Base-by-base conservation (phyloP, 2,329 filamentous ascomycete genomes). In the Cladosporium colombiae region DNA sequence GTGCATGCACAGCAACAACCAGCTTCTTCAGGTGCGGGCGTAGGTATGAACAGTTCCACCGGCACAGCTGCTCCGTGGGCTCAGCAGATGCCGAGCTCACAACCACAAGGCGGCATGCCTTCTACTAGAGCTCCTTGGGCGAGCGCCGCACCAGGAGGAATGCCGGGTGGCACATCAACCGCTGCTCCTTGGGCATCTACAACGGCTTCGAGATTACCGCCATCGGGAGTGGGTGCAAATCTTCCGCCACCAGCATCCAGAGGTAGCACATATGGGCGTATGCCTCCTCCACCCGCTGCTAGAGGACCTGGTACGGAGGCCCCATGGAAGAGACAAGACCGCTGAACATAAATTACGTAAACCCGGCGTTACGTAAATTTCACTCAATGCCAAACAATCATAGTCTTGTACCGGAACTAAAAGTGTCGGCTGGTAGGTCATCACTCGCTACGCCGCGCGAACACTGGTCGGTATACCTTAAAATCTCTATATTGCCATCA, bases 1-100 rank as follows among this genome's bases (percentile, higher is more conserved):
- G 62, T 74, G 23, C 75, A 77, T 62, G 68, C 70, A 31, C 69
- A 70, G 44, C 71, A 76, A 57, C 75, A 77, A 65, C 75, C 75
- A 21, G 62, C 57, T 16, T 64, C 70, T 21, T 29, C 52, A 4
- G 58, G 56, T 14, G 33, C 62, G 3, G 58, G 46, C 13, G 49
- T 53, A 13, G 69, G 62, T 0, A 52, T 56, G 31, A 52, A 57
- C 7, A 55, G 52, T 35, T 57, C 65, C n/a, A 57, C 55, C 11
- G 70, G 72, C 5, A 75, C 71, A 50, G 62, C 68, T 35, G 72
- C 72, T 27, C 73, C 75, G 7, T 74, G 72, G 74, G 69, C 72
- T 10, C 70, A 68, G 33, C 37, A 57, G 16, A 40, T 40, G 3
- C 37, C 65, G n/a, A 40, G 66, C 33, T 49, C 67, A 18, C 63